Evolutionary conservation across 2,329 filamentous ascomycete genomes (phyloP).

Genomic region (Nakataea oryzae): DNA sequence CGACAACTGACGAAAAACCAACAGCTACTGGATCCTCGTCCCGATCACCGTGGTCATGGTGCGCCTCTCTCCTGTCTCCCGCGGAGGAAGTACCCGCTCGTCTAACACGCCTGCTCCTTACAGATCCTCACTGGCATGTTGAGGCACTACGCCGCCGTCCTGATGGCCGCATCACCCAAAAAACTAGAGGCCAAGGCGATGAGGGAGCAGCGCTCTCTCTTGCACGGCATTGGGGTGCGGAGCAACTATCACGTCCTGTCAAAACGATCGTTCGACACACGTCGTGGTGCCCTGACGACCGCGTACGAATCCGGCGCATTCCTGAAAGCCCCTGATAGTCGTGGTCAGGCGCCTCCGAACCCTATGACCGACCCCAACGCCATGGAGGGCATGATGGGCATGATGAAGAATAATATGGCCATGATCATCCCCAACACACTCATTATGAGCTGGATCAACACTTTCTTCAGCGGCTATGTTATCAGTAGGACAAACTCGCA

Average conservation of each 20-base stretch:
- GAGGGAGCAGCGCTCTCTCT: slow-evolving; percentile 76
- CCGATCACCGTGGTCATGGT: slow-evolving; percentile 98
- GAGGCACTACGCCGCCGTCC: slow-evolving; percentile 89
- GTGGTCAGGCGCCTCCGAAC: slow-evolving; percentile 81
- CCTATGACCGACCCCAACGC: slow-evolving; percentile 90
- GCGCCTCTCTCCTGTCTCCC: slow-evolving; percentile 12
- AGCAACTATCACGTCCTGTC: slow-evolving; percentile 74
- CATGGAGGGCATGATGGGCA: slow-evolving; percentile 99
- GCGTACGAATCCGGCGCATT: slow-evolving; percentile 81
- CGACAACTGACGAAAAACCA: neutral
- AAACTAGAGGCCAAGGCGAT: slow-evolving; percentile 64
- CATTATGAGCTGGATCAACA: slow-evolving; percentile 99
- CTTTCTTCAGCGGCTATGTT: slow-evolving; percentile 96
- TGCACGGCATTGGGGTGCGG: slow-evolving; percentile 77
- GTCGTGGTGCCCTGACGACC: slow-evolving; percentile 70
- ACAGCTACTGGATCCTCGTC: slow-evolving; percentile 96
- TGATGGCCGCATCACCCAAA: slow-evolving; percentile 80
- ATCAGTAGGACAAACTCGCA: slow-evolving; percentile 56
- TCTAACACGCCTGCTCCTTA: slow-evolving; percentile 6
- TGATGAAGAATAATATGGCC: slow-evolving; percentile 99
- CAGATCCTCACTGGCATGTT: slow-evolving; percentile 88
- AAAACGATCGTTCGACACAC: slow-evolving; percentile 62
- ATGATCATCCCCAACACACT: slow-evolving; percentile 99
- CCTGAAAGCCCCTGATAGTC: slow-evolving; percentile 77
- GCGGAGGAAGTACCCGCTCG: neutral